Base-by-base conservation (phyloP, 2,329 filamentous ascomycete genomes). In the Cadophora gregata region DNA sequence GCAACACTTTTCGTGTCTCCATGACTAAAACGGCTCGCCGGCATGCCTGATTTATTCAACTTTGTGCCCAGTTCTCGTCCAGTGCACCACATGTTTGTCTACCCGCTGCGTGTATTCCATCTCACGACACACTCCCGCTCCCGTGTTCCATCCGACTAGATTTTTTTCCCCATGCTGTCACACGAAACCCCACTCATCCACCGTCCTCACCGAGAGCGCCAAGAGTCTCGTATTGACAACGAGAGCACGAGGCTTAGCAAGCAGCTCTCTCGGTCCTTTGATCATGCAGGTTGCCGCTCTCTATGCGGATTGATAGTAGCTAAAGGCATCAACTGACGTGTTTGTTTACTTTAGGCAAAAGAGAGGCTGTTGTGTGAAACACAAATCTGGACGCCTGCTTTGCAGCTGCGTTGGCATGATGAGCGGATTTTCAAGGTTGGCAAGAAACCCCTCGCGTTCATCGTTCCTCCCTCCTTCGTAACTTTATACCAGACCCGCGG, bases 181-280 rank as follows among this genome's bases (percentile, higher is more conserved):
- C n/a, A n/a, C 53, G 6, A 56, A 25, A 31, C 53, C 53, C n/a
- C 53, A 36, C 53, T n/a, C 19, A 7, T 56, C 25, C 53, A n/a
- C 10, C 29, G n/a, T 9, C n/a, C 31, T 24, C 53, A 56, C 53
- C 31, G 29, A 55, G 51, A 36, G 19, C 31, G n/a, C 21, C 53
- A 6, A 14, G 36, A 36, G 27, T n/a, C 53, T 21, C 53, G 31
- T 36, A 36, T 56, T 36, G 9, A 14, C 53, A 38, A 36, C 1
- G 33, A 58, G 55, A 58, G n/a, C 55, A 58, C 31, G 55, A 58
- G 55, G 21, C 50, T 53, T 27, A 53, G 27, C 10, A 53, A 14
- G 16, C 27, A 14, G 12, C 50, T 53, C 27, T 16, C 21, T 58
- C 33, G 55, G 55, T 10, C 55, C 33, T 58, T 58, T 25, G 19